These are phyloP conservation scores for Brassica juncea DNA, from an alignment of 345 rosid genomes.

Conservation along the genomic window DNA sequence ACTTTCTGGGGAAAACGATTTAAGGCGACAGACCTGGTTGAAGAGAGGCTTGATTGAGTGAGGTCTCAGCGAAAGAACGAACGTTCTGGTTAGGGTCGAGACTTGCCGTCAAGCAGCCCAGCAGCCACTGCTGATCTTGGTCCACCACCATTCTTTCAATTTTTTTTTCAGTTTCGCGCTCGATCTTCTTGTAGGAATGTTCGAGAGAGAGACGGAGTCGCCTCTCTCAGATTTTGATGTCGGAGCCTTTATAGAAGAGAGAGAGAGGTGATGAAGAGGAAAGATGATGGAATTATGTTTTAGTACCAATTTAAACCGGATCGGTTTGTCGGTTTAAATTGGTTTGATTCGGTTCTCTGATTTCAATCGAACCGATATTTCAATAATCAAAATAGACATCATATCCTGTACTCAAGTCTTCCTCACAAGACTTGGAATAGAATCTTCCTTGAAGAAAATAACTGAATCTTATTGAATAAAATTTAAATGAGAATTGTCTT, in stretches of 20 bases:
- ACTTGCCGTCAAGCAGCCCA: slow-evolving; percentile 79
- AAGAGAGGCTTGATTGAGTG: slow-evolving; percentile 78
- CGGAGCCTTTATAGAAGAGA: slow-evolving; percentile 34
- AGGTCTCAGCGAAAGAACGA: slow-evolving; percentile 86
- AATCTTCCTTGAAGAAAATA: slow-evolving; percentile 46
- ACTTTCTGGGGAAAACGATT: background rate
- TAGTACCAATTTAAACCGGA: slow-evolving; percentile 23
- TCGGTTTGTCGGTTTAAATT: slow-evolving; percentile 4
- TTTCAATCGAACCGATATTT: slow-evolving; percentile 21
- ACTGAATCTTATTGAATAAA: slow-evolving; percentile 25
- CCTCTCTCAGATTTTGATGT: slow-evolving; percentile 6
- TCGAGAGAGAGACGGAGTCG: slow-evolving; percentile 17
- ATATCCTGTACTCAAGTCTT: slow-evolving; percentile 69
- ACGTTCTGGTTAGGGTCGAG: slow-evolving; percentile 80
- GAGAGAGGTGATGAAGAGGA: slow-evolving; percentile 14
- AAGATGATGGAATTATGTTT: background rate
- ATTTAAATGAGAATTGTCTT: slow-evolving; percentile 32
- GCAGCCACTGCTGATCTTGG: slow-evolving; percentile 89
- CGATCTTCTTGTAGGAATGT: slow-evolving; percentile 13
- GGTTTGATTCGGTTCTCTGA: slow-evolving; percentile 4
- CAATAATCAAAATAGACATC: slow-evolving; percentile 17
- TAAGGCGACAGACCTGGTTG: slow-evolving; percentile 60
- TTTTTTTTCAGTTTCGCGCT: slow-evolving; percentile 29
- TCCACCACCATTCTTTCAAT: slow-evolving; percentile 49
- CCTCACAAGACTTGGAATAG: slow-evolving; percentile 83